Evolutionary conservation across 1,284 basidiomycete species (phyloP), one percentile per base, ranked within the genome.

Genomic region (Mrakiaceae sp.): DNA sequence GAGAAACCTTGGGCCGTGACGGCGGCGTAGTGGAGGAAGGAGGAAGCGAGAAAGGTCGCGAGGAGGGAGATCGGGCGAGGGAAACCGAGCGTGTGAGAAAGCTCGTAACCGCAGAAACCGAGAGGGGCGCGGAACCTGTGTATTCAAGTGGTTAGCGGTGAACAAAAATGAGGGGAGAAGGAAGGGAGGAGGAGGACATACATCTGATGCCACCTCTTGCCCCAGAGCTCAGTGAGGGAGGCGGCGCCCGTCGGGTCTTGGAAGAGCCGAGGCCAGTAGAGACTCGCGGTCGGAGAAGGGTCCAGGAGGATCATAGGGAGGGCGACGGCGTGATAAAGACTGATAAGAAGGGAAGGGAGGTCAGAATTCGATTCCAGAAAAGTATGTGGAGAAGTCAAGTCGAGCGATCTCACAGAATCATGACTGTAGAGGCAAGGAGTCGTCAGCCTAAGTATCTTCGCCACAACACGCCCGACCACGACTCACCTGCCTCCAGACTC

Each of bases 191-290:
- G 53, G 14, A 12, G 46, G 49, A 46, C 46, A 27, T 46, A 8
- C n/a, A 57, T 40, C 3, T 10, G 27, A 40, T 61, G 60, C 60
- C 60, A 64, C 42, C 63, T 39, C 42, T 16, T 42, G 11, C 63
- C 56, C 63, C 63, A 64, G n/a, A 64, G 63, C 9, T 59, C 58
- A 5, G 63, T 55, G 11, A 64, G 47, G 4, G 58, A 60, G 12
- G 50, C 16, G 39, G 63, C 48, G 16, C 58, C 63, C 27, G 52
- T 54, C 8, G 63, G 63, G 47, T 60, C 48, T 12, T 60, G 58
- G 49, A 64, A 64, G 46, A 64, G 48, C 5, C 50, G 58, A 5
- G 63, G 63, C 63, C 63, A 64, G 40, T 64, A 64, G 42, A 64
- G 51, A 48, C 51, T 52, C 8, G 47, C 63, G 5, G 59, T 58